These are phyloP conservation scores for Populus alba DNA, from an alignment of 345 rosid species.

Conservation along the genomic window DNA sequence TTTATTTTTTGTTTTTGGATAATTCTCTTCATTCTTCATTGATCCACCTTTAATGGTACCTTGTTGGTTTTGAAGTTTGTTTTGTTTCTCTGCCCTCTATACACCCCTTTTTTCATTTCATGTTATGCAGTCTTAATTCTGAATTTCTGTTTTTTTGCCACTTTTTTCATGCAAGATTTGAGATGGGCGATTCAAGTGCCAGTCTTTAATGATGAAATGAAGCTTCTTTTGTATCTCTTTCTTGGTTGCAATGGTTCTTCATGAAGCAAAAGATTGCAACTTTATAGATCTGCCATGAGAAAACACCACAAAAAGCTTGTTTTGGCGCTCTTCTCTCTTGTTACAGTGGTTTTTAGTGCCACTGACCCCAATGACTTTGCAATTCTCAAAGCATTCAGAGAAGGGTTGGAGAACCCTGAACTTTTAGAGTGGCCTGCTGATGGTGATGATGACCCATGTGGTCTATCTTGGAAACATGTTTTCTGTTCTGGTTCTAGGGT, in stretches of 20 bases:
- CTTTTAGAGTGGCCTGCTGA: constrained; percentile 60
- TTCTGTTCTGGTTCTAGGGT: constrained; percentile 48
- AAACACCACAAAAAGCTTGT: constrained; percentile 28
- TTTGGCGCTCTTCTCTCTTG: constrained; percentile 19
- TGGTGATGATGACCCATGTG: constrained; percentile 66
- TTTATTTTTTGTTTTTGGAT: neutral
- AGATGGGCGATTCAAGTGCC: constrained; percentile 23
- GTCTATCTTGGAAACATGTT: constrained; percentile 57
- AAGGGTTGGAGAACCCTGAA: constrained; percentile 64
- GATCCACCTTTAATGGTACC: constrained; percentile 15
- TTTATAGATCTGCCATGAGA: constrained; percentile 33
- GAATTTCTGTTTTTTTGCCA: neutral
- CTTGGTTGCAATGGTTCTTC: constrained; percentile 7
- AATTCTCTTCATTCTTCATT: neutral
- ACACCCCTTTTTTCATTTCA: too few species aligned
- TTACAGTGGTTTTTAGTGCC: constrained; percentile 31
- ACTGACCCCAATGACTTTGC: constrained; percentile 56
- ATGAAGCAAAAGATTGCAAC: constrained; percentile 10
- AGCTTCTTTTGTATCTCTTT: constrained; percentile 12
- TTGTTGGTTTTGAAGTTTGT: neutral
- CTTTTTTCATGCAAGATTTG: constrained; percentile 27
- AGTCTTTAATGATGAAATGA: constrained; percentile 24
- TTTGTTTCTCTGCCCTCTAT: neutral
- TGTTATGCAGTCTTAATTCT: neutral
- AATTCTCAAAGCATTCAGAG: constrained; percentile 50